These are phyloP conservation scores for Chrysopogon serrulatus DNA, from an alignment of 176 grass and related monocot genomes.

Conservation along the genomic window DNA sequence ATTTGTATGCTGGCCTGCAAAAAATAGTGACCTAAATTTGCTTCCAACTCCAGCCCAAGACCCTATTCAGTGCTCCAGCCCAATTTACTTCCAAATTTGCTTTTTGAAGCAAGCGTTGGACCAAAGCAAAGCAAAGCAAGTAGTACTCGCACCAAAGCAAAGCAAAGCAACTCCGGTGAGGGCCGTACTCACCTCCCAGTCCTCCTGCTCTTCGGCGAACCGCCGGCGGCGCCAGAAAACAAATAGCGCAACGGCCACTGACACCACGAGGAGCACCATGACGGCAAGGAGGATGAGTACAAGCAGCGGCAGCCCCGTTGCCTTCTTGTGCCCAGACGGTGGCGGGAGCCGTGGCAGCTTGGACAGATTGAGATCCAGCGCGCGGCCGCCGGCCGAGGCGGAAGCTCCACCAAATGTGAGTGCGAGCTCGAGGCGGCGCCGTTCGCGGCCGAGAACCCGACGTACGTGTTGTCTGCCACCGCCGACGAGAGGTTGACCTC, in stretches of 20 bases:
- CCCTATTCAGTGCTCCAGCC: too few species aligned
- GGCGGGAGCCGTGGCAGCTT: conserved; percentile 50
- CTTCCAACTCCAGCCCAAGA: too few species aligned
- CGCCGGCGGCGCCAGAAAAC: neutral
- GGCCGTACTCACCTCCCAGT: conserved; percentile 63
- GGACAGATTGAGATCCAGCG: conserved; percentile 41
- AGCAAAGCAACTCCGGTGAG: too few species aligned
- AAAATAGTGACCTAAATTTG: too few species aligned
- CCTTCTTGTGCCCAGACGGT: neutral
- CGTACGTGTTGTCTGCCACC: conserved; percentile 34
- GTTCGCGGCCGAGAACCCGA: conserved; percentile 59
- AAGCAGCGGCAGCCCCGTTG: neutral
- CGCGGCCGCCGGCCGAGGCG: conserved; percentile 34
- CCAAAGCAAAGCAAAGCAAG: too few species aligned
- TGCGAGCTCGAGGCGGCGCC: conserved; percentile 47
- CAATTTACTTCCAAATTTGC: too few species aligned
- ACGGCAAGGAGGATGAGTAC: neutral
- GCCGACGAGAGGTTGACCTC: conserved; percentile 31
- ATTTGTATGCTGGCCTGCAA: too few species aligned
- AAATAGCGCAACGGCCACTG: neutral
- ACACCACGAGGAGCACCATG: conserved; percentile 5
- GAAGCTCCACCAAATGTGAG: conserved; percentile 78
- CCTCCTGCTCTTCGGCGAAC: conserved; percentile 48
- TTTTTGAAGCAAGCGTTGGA: too few species aligned
- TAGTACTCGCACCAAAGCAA: too few species aligned